Conservation (phyloP, 495 filamentous ascomycete genomes). For the Aspergillus cristatus region DNA sequence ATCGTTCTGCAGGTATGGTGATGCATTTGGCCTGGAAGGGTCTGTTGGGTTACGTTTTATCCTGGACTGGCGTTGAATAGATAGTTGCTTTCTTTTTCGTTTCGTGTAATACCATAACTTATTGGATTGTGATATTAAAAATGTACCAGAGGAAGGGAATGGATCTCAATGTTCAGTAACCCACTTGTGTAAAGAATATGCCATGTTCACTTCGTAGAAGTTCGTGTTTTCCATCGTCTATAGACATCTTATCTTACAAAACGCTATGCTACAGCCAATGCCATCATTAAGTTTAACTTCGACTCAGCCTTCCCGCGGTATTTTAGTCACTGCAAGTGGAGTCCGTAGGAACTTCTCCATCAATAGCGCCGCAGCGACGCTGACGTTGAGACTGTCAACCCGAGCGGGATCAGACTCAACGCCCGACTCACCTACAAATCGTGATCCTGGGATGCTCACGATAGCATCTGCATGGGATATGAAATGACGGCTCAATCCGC, state of each 20-base stretch:
- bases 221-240: too few relatives aligned
- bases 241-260: neutral
- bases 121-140: too few relatives aligned
- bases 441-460: conserved; percentile 44
- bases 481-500: conserved; percentile 56
- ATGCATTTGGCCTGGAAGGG: conserved; percentile 1
- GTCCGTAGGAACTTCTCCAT: conserved; percentile 52
- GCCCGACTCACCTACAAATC: conserved; percentile 21
- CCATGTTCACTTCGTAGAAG: too few relatives aligned
- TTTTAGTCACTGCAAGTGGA: conserved; percentile 25
- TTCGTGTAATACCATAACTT: conserved; percentile 7
- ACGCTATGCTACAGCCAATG: conserved; percentile 9
- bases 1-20: conserved; percentile 7
- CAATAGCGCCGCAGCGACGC: conserved; percentile 71
- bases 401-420: conserved; percentile 32
- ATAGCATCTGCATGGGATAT: conserved; percentile 52
- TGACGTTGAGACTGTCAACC: conserved; percentile 78
- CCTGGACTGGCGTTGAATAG: conserved; percentile 7
- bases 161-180: too few relatives aligned
- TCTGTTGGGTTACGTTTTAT: conserved; percentile 1
- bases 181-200: too few relatives aligned
- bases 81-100: conserved; percentile 4
- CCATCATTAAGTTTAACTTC: conserved; percentile 9
- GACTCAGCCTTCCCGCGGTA: conserved; percentile 8
- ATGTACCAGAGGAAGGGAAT: too few relatives aligned